Evolutionary conservation across 495 filamentous ascomycete species (phyloP).

Genomic region (Tuber microsphaerosporum): DNA sequence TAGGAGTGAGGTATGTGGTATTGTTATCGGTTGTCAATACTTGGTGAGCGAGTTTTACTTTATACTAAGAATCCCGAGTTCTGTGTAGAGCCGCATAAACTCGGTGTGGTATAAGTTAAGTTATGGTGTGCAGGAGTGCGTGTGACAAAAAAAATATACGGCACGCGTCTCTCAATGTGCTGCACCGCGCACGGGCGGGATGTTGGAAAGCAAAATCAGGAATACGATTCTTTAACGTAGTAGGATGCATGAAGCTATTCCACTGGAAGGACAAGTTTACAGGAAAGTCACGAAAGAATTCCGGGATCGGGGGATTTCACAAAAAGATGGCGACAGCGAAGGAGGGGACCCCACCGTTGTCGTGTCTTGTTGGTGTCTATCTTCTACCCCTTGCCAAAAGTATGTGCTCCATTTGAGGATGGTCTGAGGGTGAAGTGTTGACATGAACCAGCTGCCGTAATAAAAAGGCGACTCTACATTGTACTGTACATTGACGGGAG

Average conservation of each 20-base stretch:
- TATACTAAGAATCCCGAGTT: neutral
- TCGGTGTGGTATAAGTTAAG: neutral
- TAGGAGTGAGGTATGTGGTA: neutral
- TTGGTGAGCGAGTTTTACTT: neutral
- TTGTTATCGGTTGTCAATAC: neutral
- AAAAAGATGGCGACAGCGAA: neutral
- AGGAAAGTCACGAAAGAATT: neutral
- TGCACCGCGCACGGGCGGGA: neutral
- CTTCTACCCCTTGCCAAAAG: neutral
- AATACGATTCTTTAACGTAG: neutral
- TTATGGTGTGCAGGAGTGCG: neutral
- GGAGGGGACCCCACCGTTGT: neutral
- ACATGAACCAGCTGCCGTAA: constrained; percentile 41
- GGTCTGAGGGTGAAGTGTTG: neutral
- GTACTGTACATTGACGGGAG: constrained; percentile 51
- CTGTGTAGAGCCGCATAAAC: neutral
- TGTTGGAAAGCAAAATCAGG: neutral
- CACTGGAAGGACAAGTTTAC: neutral
- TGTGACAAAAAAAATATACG: neutral
- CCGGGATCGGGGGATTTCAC: neutral
- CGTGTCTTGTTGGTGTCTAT: neutral
- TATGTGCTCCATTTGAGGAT: neutral
- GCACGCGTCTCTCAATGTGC: neutral
- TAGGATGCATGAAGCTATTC: neutral
- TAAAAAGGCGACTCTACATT: constrained; percentile 45